These are phyloP conservation scores for Chalciporus pseudorubinellus DNA, from an alignment of 768 basidiomycete species.

Conservation along the genomic window DNA sequence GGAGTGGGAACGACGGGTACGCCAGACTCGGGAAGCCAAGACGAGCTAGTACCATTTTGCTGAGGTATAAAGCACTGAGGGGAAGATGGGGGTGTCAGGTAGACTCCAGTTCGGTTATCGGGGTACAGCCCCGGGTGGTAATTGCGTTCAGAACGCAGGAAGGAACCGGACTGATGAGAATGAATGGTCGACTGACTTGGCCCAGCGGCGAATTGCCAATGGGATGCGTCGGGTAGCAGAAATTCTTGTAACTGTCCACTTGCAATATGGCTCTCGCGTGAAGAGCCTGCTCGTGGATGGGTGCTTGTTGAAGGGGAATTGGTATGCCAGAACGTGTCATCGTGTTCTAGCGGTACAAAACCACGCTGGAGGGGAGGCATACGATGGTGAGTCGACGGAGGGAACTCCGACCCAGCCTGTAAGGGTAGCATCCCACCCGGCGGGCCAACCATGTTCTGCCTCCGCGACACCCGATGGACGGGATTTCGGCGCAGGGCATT, in stretches of 20 bases:
- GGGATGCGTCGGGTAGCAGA: neutral
- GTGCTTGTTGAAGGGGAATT: neutral
- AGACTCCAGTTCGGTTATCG: constrained; percentile 1
- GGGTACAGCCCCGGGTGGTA: neutral
- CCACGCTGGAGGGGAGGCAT: neutral
- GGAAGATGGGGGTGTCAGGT: neutral
- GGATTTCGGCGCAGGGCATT: no score
- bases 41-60: constrained; percentile 4
- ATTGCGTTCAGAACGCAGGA: neutral
- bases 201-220: constrained; percentile 6
- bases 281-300: neutral
- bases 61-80: neutral
- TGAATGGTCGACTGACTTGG: constrained; percentile 1
- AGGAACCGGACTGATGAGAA: neutral
- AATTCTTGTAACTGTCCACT: constrained; percentile 3
- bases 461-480: neutral
- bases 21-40: constrained; percentile 2
- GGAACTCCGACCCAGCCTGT: neutral
- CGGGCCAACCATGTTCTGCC: constrained; percentile 1
- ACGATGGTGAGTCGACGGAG: neutral
- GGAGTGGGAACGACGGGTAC: neutral
- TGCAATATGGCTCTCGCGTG: neutral
- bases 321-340: constrained; percentile 1
- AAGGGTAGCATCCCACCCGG: neutral
- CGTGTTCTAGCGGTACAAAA: neutral